Evolutionary conservation across 352 stramenopile species (phyloP), one percentile per base, ranked within the genome.

Genomic region (Lagenidium giganteum): DNA sequence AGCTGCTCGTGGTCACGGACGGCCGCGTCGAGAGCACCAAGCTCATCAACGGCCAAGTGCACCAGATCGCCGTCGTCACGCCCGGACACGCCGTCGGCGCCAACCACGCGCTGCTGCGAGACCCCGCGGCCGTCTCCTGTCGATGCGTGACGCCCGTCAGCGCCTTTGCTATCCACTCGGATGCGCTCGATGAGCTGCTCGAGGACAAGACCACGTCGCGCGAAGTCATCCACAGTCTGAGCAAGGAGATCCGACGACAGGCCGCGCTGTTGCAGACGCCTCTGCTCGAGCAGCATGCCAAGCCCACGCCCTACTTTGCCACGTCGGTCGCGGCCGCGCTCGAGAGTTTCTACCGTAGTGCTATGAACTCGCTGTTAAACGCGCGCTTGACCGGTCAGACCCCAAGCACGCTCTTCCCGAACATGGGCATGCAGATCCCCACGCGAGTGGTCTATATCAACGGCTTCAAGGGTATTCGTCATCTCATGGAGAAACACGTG

Each of bases 401-500:
- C 16, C 71, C 86, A 16, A 71, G 67, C 23, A 83, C 68, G 23
- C 65, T 96, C 14, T 97, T 97, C 58, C 90, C 90, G 4, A 94
- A 97, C 61, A 97, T 97, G 90, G 77, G 91, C 52, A 74, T 97
- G 57, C 90, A 97, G 67, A 91, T 97, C 49, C 90, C 90, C 3
- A 95, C 81, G 52, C 85, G 90, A 47, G 70, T 97, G 18, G 59
- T 92, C 11, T 97, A 97, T 62, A 96, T 96, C 54, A 95, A 94
- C 57, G 89, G 89, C 39, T 96, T 97, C 68, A 97, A 97, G 70
- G 77, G 80, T 27, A 64, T 96, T 30, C 83, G 83, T 16, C 78
- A 94, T 48, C 31, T 88, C 41, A 61, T 93, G 30, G 82, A 95
- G 64, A 92, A 87, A 52, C 64, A 90, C 59, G 79, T 95, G 29